These are phyloP conservation scores for Aspergillus intermedius DNA, from an alignment of 2,329 filamentous ascomycete species.

Conservation along the genomic window DNA sequence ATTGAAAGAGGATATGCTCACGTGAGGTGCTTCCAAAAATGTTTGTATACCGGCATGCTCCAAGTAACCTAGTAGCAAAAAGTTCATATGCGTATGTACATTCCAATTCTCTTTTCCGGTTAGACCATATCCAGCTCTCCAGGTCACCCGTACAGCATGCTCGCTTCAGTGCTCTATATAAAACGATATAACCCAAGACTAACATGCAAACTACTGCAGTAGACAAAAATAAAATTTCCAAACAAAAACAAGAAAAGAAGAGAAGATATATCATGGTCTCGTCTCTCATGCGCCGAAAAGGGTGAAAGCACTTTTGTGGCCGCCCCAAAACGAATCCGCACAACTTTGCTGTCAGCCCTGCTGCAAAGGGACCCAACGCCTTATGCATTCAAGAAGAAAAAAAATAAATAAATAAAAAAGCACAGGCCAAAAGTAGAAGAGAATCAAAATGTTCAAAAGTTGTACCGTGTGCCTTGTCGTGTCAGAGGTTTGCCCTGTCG, in stretches of 20 bases:
- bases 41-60: too few species aligned
- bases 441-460: conserved; percentile 25
- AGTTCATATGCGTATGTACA: too few species aligned
- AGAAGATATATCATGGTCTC: conserved; percentile 14
- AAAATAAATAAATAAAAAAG: conserved; percentile 2
- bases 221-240: conserved; percentile 3
- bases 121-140: too few species aligned
- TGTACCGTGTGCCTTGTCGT: conserved; percentile 46
- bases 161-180: too few species aligned
- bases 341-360: conserved; percentile 2
- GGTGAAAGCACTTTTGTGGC: conserved; percentile 8
- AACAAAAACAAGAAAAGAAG: background rate
- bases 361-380: conserved; percentile 2
- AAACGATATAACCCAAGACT: background rate
- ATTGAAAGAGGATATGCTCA: too few species aligned
- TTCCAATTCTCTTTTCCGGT: too few species aligned
- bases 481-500: conserved; percentile 46
- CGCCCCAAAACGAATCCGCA: conserved; percentile 4
- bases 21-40: too few species aligned
- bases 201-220: background rate
- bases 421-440: background rate
- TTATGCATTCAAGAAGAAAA: background rate
- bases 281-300: conserved; percentile 11
- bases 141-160: too few species aligned
- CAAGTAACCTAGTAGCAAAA: too few species aligned